phyloP scores from a whole-genome alignment of 2,329 filamentous ascomycete species.

The Cladosporium sp. region DNA sequence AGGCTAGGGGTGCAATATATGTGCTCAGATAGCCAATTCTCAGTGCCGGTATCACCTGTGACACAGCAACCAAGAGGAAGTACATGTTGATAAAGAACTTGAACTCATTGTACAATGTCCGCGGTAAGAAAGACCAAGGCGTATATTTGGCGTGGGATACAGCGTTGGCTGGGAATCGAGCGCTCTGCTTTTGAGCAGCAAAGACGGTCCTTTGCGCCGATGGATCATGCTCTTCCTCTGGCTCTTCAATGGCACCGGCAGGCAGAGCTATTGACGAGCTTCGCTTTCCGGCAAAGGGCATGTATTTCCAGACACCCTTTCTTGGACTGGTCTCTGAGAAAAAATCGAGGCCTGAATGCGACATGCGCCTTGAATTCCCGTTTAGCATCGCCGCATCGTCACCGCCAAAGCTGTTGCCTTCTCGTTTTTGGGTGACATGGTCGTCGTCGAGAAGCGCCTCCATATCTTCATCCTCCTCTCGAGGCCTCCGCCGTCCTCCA shows the following conservation, averaged over 20 bases:
- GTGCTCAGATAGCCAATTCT: slow-evolving; percentile 93
- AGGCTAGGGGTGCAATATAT: slow-evolving; percentile 86
- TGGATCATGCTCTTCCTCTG: slow-evolving; percentile 50
- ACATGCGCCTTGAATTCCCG: slow-evolving; percentile 14
- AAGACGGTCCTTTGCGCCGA: slow-evolving; percentile 69
- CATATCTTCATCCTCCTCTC: slow-evolving; percentile 57
- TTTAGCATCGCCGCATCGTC: slow-evolving; percentile 72
- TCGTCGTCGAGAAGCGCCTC: slow-evolving; percentile 57
- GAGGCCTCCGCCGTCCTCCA: slow-evolving; percentile 39
- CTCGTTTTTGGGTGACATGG: slow-evolving; percentile 33
- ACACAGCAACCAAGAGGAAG: slow-evolving; percentile 90
- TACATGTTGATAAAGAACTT: slow-evolving; percentile 99
- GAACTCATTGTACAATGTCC: slow-evolving; percentile 97
- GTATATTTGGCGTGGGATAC: slow-evolving; percentile 98
- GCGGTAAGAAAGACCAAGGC: slow-evolving; percentile 84
- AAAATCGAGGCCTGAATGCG: slow-evolving; percentile 14
- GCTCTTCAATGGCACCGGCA: slow-evolving; percentile 30
- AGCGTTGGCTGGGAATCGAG: slow-evolving; percentile 81
- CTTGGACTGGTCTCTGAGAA: slow-evolving; percentile 30
- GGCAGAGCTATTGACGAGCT: slow-evolving; percentile 24
- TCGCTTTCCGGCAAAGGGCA: slow-evolving; percentile 22
- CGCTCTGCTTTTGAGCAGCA: slow-evolving; percentile 68
- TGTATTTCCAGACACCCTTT: slow-evolving; percentile 24
- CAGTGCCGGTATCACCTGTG: slow-evolving; percentile 83
- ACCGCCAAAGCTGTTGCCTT: slow-evolving; percentile 1